phyloP scores from a whole-genome alignment of 805 yeast species.

The Schizosaccharomyces octosporus region DNA sequence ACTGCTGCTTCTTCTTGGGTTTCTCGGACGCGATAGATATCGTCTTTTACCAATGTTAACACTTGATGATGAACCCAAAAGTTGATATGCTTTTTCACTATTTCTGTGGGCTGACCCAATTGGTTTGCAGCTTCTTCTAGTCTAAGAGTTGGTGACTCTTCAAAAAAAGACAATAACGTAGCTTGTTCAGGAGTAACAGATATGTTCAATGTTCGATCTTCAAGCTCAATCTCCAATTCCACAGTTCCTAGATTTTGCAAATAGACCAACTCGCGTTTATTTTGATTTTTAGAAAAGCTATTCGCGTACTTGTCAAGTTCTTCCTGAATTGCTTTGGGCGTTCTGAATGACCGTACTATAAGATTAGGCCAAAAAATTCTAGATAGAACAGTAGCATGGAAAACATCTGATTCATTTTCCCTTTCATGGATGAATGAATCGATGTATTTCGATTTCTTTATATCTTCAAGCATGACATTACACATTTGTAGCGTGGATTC shows the following conservation, averaged over 20 bases:
- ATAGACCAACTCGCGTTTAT: constrained; percentile 34
- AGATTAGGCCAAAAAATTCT: constrained; percentile 58
- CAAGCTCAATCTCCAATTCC: constrained; percentile 31
- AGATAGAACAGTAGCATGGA: constrained; percentile 44
- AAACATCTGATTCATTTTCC: constrained; percentile 8
- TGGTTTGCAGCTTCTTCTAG: constrained; percentile 14
- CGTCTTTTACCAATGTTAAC: constrained; percentile 14
- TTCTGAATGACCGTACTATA: constrained; percentile 19
- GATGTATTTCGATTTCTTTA: constrained; percentile 28
- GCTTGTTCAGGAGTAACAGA: constrained; percentile 50
- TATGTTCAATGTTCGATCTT: constrained; percentile 17
- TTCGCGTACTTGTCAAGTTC: constrained; percentile 22
- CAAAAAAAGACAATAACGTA: constrained; percentile 29
- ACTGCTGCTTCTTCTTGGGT: background rate
- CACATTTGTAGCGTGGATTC: constrained; percentile 38
- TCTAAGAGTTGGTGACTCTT: constrained; percentile 12
- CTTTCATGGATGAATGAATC: constrained; percentile 17
- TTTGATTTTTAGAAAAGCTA: constrained; percentile 21
- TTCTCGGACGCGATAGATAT: background rate
- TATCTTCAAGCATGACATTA: constrained; percentile 66
- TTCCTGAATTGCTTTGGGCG: constrained; percentile 24
- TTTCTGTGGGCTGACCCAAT: constrained; percentile 21
- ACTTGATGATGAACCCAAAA: constrained; percentile 48
- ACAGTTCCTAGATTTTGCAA: constrained; percentile 39
- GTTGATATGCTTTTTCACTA: constrained; percentile 18